Conservation (phyloP, 2,329 filamentous ascomycete species). For the Phoma herbarum region DNA sequence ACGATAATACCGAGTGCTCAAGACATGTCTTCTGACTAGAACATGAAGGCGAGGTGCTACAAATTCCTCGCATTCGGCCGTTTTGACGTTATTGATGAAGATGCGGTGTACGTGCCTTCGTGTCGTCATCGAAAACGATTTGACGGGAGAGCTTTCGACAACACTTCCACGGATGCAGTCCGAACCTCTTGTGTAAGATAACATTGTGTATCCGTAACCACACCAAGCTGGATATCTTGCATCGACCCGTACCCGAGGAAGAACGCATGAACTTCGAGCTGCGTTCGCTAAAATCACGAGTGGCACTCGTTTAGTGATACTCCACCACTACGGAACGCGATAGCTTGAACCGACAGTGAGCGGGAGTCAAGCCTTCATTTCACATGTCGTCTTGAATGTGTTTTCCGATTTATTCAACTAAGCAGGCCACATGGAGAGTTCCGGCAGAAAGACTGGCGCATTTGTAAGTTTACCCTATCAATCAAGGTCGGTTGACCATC, state of each 20-base stretch:
- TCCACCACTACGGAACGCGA: background rate
- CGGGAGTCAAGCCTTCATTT: background rate
- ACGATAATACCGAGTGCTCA: conserved; percentile 26
- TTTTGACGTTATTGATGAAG: conserved; percentile 15
- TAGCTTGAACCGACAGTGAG: background rate
- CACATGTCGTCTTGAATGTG: background rate
- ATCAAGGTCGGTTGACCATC: background rate
- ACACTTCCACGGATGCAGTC: background rate
- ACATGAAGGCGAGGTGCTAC: conserved; percentile 22
- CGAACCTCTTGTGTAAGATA: background rate
- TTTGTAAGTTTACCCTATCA: background rate
- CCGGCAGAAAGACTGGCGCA: background rate
- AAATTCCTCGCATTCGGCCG: conserved; percentile 10
- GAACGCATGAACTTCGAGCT: background rate
- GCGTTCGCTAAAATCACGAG: background rate
- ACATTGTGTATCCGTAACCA: background rate
- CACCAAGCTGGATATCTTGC: background rate
- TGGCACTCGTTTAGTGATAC: background rate
- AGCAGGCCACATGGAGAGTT: background rate
- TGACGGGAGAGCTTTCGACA: conserved; percentile 21
- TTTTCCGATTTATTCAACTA: background rate
- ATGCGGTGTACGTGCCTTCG: conserved; percentile 24
- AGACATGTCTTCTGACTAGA: conserved; percentile 15
- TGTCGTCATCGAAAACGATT: conserved; percentile 24
- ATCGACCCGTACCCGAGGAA: background rate